phyloP scores from a whole-genome alignment of 2,329 filamentous ascomycete species.

The Tolypocladium ophioglossoides region DNA sequence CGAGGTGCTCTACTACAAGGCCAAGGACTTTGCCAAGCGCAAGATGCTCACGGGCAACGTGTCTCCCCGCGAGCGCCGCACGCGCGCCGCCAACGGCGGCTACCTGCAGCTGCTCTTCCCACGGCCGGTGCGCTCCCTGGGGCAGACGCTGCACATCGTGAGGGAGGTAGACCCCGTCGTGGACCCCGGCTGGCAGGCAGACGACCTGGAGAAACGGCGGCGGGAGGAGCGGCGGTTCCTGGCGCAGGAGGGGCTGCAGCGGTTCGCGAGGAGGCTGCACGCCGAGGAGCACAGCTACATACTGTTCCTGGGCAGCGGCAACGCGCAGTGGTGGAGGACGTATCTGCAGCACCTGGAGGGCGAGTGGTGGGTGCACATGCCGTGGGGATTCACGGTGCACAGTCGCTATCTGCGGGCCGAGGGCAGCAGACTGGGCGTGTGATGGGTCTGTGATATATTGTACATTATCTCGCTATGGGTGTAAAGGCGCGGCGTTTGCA shows the following conservation, averaged over 20 bases:
- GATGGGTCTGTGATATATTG: background rate
- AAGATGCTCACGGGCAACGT: conserved; percentile 4
- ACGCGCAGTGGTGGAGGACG: conserved; percentile 15
- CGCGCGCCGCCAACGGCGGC: conserved; percentile 8
- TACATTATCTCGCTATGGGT: background rate
- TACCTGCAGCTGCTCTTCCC: conserved; percentile 12
- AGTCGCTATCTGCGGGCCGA: conserved; percentile 4
- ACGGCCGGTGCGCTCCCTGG: conserved; percentile 9
- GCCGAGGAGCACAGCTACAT: conserved; percentile 12
- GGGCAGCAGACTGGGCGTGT: background rate
- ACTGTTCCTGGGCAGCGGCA: conserved; percentile 14
- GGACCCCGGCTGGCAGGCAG: conserved; percentile 14
- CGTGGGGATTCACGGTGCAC: conserved; percentile 13
- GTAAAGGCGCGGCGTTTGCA: background rate
- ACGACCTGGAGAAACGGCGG: conserved; percentile 12
- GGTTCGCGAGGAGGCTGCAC: conserved; percentile 11
- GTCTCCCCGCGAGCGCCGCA: conserved; percentile 11
- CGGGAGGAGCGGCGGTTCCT: conserved; percentile 9
- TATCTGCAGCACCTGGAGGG: conserved; percentile 14
- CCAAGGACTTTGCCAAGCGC: conserved; percentile 15
- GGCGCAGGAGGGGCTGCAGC: conserved; percentile 10
- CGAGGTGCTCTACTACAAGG: conserved; percentile 17
- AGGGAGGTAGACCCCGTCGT: conserved; percentile 14
- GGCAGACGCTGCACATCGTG: conserved; percentile 15
- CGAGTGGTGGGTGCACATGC: conserved; percentile 17